Percentiles rank a stretch among this genome's conserved stretches.
Conservation (phyloP, 1,139 yeast species). For the Saccharomycopsis hybrid region DNA sequence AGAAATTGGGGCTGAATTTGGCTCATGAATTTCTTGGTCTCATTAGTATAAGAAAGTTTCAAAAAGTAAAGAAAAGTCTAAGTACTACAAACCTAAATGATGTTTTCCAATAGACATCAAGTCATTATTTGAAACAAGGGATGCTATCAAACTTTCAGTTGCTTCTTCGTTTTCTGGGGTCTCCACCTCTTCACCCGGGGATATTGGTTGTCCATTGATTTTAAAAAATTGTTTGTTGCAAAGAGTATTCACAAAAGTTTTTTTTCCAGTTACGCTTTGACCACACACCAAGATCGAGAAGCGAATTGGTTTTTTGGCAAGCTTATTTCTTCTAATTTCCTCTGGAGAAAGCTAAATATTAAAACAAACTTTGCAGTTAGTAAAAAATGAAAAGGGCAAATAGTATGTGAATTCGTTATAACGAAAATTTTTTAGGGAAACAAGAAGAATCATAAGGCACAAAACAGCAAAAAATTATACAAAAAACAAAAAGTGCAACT, state of each 20-base stretch:
- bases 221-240: constrained; percentile 33
- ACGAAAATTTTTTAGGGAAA: neutral
- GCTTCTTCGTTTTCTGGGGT: neutral
- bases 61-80: neutral
- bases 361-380: neutral
- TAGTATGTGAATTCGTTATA: neutral
- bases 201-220: no score
- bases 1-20: constrained; percentile 36
- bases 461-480: neutral
- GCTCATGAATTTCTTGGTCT: constrained; percentile 29
- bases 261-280: constrained; percentile 55
- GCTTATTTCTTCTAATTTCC: constrained; percentile 50
- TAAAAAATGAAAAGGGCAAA: neutral
- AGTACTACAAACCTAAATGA: neutral
- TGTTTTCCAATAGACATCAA: constrained; percentile 1
- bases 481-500: neutral
- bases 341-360: constrained; percentile 32
- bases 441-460: no score
- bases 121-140: neutral
- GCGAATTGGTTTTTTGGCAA: constrained; percentile 51
- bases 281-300: constrained; percentile 55
- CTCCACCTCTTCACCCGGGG: no score
- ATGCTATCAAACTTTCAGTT: neutral
- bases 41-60: neutral
- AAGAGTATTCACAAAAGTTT: constrained; percentile 56